phyloP scores from a whole-genome alignment of 371 early-diverging fungal species.

The Globomyces sp. region DNA sequence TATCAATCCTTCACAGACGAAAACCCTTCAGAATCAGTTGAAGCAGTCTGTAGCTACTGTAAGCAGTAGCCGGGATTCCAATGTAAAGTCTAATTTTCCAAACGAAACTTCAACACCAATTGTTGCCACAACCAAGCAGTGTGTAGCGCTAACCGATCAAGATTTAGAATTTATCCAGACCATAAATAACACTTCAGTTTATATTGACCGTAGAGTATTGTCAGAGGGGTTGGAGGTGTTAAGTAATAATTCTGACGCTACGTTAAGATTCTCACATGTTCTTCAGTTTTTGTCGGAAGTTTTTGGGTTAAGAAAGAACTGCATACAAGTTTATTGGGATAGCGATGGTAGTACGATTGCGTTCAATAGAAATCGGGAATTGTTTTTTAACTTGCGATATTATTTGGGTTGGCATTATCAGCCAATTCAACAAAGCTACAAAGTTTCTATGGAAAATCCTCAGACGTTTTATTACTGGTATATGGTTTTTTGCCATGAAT shows the following conservation, averaged over 20 bases:
- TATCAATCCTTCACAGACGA: too few species aligned
- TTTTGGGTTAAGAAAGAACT: conserved; percentile 57
- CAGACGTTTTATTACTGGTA: conserved; percentile 83
- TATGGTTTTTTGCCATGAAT: conserved; percentile 83
- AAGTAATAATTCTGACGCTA: neutral
- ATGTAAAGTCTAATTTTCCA: conserved; percentile 2
- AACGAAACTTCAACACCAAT: neutral
- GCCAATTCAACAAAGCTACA: conserved; percentile 15
- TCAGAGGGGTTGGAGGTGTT: conserved; percentile 10
- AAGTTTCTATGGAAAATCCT: conserved; percentile 35
- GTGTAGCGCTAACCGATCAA: conserved; percentile 17
- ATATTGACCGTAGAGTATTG: conserved; percentile 26
- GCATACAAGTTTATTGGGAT: conserved; percentile 79
- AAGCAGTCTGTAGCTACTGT: neutral
- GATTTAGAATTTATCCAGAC: conserved; percentile 27
- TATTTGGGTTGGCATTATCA: conserved; percentile 69
- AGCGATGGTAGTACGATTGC: conserved; percentile 68
- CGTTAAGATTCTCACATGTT: conserved; percentile 1
- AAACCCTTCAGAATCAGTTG: neutral
- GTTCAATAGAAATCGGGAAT: conserved; percentile 71
- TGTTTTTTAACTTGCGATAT: conserved; percentile 84
- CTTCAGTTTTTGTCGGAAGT: conserved; percentile 51
- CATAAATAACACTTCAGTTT: conserved; percentile 30
- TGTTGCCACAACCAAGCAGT: neutral
- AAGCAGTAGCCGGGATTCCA: neutral